Percentiles rank a stretch among this genome's conserved stretches.
Evolutionary conservation across 2,329 filamentous ascomycete species (phyloP).

Genomic region (Cercospora zeina): DNA sequence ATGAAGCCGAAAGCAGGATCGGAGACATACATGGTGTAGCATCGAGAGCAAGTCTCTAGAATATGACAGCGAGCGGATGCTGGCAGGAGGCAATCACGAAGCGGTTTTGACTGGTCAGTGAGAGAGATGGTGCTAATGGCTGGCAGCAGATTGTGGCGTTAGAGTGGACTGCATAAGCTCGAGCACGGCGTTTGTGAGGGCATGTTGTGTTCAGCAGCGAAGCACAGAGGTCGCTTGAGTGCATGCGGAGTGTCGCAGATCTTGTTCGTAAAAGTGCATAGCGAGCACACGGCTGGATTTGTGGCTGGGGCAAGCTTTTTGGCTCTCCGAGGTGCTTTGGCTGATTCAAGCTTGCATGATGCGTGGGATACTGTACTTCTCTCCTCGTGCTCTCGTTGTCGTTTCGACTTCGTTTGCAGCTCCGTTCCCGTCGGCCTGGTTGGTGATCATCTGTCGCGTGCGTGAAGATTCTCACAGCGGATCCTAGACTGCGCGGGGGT

Average conservation of each 20-base stretch:
- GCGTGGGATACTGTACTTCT: neutral
- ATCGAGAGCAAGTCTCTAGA: slow-evolving; percentile 18
- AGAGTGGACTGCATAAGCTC: neutral
- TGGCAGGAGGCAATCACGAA: neutral
- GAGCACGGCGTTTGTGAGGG: slow-evolving; percentile 1
- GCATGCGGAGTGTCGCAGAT: slow-evolving; percentile 9
- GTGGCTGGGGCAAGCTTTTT: slow-evolving; percentile 9
- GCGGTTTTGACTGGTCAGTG: slow-evolving; percentile 6
- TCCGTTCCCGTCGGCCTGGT: neutral
- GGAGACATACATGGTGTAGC: slow-evolving; percentile 31
- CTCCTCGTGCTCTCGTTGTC: neutral
- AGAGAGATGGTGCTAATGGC: slow-evolving; percentile 12
- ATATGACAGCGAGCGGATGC: slow-evolving; percentile 15
- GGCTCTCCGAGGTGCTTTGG: slow-evolving; percentile 1
- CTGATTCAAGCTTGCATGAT: neutral
- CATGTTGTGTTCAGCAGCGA: slow-evolving; percentile 9
- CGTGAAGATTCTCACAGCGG: neutral
- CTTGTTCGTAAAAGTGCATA: slow-evolving; percentile 4
- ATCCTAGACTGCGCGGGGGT: neutral
- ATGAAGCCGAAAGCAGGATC: slow-evolving; percentile 31
- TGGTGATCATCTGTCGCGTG: neutral
- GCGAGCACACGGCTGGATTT: neutral
- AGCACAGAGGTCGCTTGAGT: neutral
- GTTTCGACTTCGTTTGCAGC: neutral
- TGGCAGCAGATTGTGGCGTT: slow-evolving; percentile 18